Base-by-base conservation (phyloP, 2,329 filamentous ascomycete genomes). In the Amauroascus niger region DNA sequence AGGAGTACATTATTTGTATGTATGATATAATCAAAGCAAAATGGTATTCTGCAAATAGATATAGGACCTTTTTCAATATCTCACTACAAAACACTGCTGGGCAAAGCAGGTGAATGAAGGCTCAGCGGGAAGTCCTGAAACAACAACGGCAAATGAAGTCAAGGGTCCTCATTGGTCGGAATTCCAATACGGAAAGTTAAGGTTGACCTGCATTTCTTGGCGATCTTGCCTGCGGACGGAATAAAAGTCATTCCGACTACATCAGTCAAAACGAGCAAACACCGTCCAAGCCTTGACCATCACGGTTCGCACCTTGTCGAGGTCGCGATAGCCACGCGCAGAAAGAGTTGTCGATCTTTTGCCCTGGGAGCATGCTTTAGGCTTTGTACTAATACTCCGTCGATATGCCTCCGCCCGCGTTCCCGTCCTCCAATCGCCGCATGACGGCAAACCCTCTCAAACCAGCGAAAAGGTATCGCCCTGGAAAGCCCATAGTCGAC, bases 361-460 rank as follows among this genome's bases (percentile, higher is more conserved):
- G 16, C n/a, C n/a, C n/a, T 39, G 5, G n/a, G 35, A 30, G 4
- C 33, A 35, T 39, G 35, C 6, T 39, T 39, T n/a, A 39, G 18
- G 16, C 14, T 35, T 35, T 4, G 8, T 46, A 13, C 16, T 22
- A 24, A 4, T 3, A 40, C 16, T 32, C 20, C 16, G 26, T 16
- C 39, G n/a, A 26, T 20, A 57, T 57, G 55, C 52, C 55, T 53
- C 71, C 72, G 32, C 72, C 71, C 30, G 70, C 71, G 6, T 67
- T 73, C 49, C 69, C 70, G 16, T 70, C 69, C 41, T 62, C 63
- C 18, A 68, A 70, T 56, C 68, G 71, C 57, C 86, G 87, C 64
- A 95, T 97, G 87, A 97, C 91, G 58, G 89, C 90, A 58, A 95
- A 96, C 65, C 89, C 88, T 2, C 73, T 84, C 55, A 83, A 83